phyloP scores from a whole-genome alignment of 257 asterid genomes.

The Salvia miltiorrhiza region DNA sequence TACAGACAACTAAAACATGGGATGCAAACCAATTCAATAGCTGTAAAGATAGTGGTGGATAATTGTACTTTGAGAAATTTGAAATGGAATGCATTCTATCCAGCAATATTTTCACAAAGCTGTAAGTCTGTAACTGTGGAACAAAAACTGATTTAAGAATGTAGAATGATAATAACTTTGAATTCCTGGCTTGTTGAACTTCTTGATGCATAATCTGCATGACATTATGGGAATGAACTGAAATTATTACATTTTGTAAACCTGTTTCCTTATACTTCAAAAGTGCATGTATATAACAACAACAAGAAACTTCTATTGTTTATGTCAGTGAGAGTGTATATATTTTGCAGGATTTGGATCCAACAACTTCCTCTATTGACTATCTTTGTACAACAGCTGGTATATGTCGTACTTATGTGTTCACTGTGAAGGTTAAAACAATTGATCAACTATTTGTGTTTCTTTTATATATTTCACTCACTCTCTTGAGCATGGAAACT shows the following conservation, averaged over 20 bases:
- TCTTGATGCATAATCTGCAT: neutral
- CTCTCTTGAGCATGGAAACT: conserved; percentile 9
- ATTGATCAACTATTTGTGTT: conserved; percentile 18
- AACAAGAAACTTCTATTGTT: neutral
- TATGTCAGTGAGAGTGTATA: conserved; percentile 11
- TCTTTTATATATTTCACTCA: conserved; percentile 7
- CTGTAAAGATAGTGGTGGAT: neutral
- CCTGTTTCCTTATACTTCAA: neutral
- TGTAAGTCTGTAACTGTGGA: neutral
- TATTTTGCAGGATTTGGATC: conserved; percentile 80
- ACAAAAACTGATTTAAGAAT: conserved; percentile 3
- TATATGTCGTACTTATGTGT: conserved; percentile 45
- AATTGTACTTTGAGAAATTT: conserved; percentile 2
- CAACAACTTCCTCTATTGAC: conserved; percentile 67
- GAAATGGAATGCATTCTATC: neutral
- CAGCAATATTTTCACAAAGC: neutral
- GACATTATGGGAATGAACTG: neutral
- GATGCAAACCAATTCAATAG: neutral
- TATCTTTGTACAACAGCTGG: conserved; percentile 96
- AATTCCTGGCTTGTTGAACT: conserved; percentile 3
- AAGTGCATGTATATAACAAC: neutral
- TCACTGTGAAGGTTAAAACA: conserved; percentile 21
- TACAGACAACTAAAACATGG: neutral
- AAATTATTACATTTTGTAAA: neutral
- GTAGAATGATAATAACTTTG: neutral